Base-by-base conservation (phyloP, 495 filamentous ascomycete species). In the Penicillium goetzii region DNA sequence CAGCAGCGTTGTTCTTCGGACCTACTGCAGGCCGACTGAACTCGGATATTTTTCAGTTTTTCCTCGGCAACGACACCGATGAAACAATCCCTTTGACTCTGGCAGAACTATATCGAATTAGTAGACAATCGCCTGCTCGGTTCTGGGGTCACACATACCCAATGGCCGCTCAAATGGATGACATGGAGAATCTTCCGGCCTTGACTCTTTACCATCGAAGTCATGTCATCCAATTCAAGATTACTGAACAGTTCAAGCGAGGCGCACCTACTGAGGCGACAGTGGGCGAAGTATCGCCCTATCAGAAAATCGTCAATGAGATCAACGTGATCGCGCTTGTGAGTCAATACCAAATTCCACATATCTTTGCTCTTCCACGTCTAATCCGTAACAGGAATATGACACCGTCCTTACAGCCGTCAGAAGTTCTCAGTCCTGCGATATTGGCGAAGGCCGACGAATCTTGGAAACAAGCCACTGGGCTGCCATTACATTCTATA, bases 131-230 rank as follows among this genome's bases (percentile, higher is more conserved):
- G 1, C 69, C 73, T 8, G 36, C 73, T 21, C 68, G 71, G 11
- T 75, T 74, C 64, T 77, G 74, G 74, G 74, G 73, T 17, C 68
- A 74, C 3, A 33, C 45, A 11, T 77, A 77, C 33, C 71, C 71
- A 0, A 57, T 72, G 33, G 61, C 73, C n/a, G 70, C 73, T 21
- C 73, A 67, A 17, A 49, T 77, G 32, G 74, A 77, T 60, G 74
- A 77, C 26, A 34, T 74, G 41, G 74, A 77, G 53, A 77, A 77
- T 51, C 68, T 74, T 14, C 65, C 71, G 2, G 65, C 64, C 10
- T 59, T 72, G 38, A 71, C 68, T 12, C 55, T 74, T 11, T 72
- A 74, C 53, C 72, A 77, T 55, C 67, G 56, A 19, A 72, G 68
- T 49, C 74, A 75, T 58, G 67, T 75, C 19, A 45, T 71, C 7